Base-by-base conservation (phyloP, 1,139 yeast genomes). In the Kodamaea derodonti region DNA sequence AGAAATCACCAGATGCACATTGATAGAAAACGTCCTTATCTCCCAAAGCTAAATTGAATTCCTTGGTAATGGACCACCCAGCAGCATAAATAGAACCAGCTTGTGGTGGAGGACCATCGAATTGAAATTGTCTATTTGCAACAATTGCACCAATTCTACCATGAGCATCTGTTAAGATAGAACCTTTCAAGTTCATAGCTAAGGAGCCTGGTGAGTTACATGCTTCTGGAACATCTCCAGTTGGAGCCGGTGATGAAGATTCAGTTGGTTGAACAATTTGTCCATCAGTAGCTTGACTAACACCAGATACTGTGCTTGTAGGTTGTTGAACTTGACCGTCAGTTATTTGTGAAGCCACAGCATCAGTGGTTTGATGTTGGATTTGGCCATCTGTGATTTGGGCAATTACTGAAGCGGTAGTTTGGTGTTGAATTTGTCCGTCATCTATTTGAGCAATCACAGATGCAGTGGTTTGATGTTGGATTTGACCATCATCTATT, bases 21-120 rank as follows among this genome's bases (percentile, higher is more conserved):
- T 82, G 87, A 77, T 75, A 83, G 80, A 84, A 84, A 46, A 68
- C 65, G 44, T 75, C 73, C 39, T 60, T 56, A 62, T 69, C 65
- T 65, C 92, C 92, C 47, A 84, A 65, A 41, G 86, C 85, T 58
- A 84, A 75, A 69, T 68, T 57, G 50, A 87, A 87, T 36, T 77
- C 82, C 37, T 60, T 51, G 39, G 81, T 71, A 51, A 82, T 63
- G 33, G 84, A 71, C 94, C 94, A 84, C 48, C 94, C 94, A 41
- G 79, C 85, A 56, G 94, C 94, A 65, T 80, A 83, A 63, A 84
- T 79, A 50, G 88, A 74, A 63, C 94, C 94, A 40, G 92, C 90
- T 73, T 84, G 94, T 54, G 92, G 92, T 65, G 90, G 88, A 50
- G 92, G 94, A 61, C 92, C 92, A 58, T 83, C 92, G 54, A 83